Evolutionary conservation across 1,139 yeast genomes (phyloP).

Genomic region (Lodderomyces metapsilosis): DNA sequence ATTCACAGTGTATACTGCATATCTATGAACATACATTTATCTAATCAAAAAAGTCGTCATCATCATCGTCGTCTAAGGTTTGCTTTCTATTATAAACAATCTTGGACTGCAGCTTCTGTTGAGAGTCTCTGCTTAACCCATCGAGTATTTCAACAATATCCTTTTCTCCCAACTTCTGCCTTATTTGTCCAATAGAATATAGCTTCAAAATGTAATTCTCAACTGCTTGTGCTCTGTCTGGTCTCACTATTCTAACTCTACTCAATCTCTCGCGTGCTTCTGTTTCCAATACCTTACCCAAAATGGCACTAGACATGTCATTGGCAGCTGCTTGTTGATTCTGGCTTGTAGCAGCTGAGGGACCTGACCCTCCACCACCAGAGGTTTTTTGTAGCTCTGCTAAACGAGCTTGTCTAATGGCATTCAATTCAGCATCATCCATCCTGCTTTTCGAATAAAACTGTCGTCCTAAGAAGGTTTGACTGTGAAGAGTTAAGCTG

Average conservation of each 20-base stretch:
- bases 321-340: conserved; percentile 20
- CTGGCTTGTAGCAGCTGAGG: conserved; percentile 21
- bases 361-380: conserved; percentile 22
- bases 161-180: conserved; percentile 68
- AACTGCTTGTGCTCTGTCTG: conserved; percentile 89
- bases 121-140: conserved; percentile 78
- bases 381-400: conserved; percentile 70
- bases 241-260: conserved; percentile 83
- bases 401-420: conserved; percentile 84
- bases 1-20: neutral
- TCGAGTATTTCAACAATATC: conserved; percentile 83
- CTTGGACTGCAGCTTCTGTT: conserved; percentile 58
- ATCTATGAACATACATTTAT: too few species aligned
- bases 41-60: conserved; percentile 34
- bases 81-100: conserved; percentile 42
- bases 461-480: neutral
- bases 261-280: conserved; percentile 86
- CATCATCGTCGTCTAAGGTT: conserved; percentile 23
- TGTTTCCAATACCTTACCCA: conserved; percentile 73
- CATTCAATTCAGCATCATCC: conserved; percentile 83
- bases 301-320: conserved; percentile 36
- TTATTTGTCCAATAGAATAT: conserved; percentile 76
- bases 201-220: conserved; percentile 75
- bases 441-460: conserved; percentile 20
- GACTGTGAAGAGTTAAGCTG: neutral